These are phyloP conservation scores for Phytophthora fragariaefolia DNA, from an alignment of 352 stramenopile species.

Conservation along the genomic window DNA sequence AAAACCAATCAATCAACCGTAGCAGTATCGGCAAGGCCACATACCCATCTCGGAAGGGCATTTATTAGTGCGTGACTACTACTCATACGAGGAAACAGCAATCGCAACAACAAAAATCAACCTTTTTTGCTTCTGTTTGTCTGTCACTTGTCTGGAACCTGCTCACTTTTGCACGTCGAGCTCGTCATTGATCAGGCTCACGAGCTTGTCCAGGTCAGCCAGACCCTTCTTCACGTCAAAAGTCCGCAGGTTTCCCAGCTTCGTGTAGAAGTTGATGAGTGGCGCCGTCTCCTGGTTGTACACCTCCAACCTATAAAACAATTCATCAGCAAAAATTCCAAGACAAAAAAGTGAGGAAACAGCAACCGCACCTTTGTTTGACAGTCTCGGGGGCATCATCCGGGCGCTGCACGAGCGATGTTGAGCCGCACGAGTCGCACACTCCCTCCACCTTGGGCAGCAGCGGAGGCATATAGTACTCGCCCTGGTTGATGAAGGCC, in stretches of 20 bases:
- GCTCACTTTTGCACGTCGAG: slow-evolving; percentile 36
- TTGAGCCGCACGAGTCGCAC: slow-evolving; percentile 80
- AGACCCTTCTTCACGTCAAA: slow-evolving; percentile 91
- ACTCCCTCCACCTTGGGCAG: slow-evolving; percentile 85
- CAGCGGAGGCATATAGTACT: slow-evolving; percentile 91
- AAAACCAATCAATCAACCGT: slow-evolving; percentile 12
- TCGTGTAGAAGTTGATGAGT: slow-evolving; percentile 88
- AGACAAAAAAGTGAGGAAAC: neutral
- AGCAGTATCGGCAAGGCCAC: neutral
- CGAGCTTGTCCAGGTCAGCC: slow-evolving; percentile 79
- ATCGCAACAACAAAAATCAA: slow-evolving; percentile 24
- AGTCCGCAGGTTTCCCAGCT: slow-evolving; percentile 74
- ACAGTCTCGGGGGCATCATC: slow-evolving; percentile 88
- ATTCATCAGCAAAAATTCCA: neutral
- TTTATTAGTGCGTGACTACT: slow-evolving; percentile 26
- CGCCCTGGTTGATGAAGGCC: slow-evolving; percentile 83
- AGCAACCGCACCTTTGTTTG: slow-evolving; percentile 52
- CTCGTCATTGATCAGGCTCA: slow-evolving; percentile 71
- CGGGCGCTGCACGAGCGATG: slow-evolving; percentile 77
- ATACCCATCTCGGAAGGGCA: slow-evolving; percentile 21
- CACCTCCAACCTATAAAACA: slow-evolving; percentile 65
- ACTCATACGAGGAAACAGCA: slow-evolving; percentile 8
- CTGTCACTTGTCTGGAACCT: neutral
- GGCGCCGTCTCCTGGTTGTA: slow-evolving; percentile 91
- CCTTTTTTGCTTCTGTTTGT: slow-evolving; percentile 1